phyloP scores from a whole-genome alignment of 192 early-diverging fungal species.

The Backusella macrospora region DNA sequence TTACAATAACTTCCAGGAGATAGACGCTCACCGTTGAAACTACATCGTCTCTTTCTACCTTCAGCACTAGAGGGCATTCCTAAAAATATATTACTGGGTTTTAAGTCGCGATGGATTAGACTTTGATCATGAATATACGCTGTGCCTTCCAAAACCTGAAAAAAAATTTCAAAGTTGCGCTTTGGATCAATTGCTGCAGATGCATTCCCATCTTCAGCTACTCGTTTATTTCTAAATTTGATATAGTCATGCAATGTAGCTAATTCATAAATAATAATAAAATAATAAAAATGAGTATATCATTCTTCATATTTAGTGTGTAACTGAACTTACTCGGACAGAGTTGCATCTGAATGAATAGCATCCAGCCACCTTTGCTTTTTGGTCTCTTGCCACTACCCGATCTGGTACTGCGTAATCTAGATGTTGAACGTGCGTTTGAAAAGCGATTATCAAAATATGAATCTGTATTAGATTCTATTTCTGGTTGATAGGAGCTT shows the following conservation, averaged over 20 bases:
- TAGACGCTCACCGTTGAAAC: not conserved
- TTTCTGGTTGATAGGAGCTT: conserved; percentile 25
- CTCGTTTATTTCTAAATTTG: conserved; percentile 28
- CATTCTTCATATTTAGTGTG: not conserved
- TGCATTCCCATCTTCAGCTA: conserved; percentile 25
- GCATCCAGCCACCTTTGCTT: conserved; percentile 43
- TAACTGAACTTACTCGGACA: conserved; percentile 59
- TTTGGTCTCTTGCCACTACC: not conserved
- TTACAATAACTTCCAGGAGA: not conserved
- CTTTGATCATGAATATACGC: conserved; percentile 72
- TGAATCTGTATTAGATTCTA: conserved; percentile 19
- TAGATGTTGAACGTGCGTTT: not conserved
- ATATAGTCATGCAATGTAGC: conserved; percentile 71
- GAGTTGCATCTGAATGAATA: conserved; percentile 94
- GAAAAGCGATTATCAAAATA: conserved; percentile 1
- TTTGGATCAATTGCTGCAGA: conserved; percentile 14
- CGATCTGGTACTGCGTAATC: not conserved
- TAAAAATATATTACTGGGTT: conserved; percentile 73
- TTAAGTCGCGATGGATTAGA: conserved; percentile 78
- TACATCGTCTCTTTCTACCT: not conserved
- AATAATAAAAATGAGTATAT: not conserved
- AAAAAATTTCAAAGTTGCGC: conserved; percentile 59
- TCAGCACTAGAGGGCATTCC: conserved; percentile 34
- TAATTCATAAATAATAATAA: conserved; percentile 6
- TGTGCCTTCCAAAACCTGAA: conserved; percentile 76